These are phyloP conservation scores for Globisporangium canariense DNA, from an alignment of 352 stramenopile genomes.

Conservation along the genomic window DNA sequence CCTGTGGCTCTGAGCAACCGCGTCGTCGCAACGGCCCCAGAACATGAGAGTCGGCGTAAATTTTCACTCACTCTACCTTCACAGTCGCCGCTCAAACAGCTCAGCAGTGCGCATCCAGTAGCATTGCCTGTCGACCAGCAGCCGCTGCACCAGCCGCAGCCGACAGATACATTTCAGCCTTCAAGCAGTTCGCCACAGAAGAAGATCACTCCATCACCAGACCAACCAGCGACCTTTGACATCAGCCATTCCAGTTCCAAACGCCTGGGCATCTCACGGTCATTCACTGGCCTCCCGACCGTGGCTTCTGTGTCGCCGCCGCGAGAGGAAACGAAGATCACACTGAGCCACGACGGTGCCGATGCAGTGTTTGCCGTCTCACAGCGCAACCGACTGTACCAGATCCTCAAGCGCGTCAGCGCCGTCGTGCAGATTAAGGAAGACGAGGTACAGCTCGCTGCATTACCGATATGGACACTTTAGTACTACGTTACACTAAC, in stretches of 20 bases:
- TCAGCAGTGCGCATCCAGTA: not conserved
- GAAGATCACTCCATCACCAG: not conserved
- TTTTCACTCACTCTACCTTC: slow-evolving; percentile 12
- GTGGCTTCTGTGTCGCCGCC: slow-evolving; percentile 22
- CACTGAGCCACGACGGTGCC: slow-evolving; percentile 33
- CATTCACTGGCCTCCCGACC: slow-evolving; percentile 3
- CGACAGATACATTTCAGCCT: not conserved
- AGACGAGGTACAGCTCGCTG: slow-evolving; percentile 37
- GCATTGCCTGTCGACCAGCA: not conserved
- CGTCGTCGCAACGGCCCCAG: slow-evolving; percentile 14
- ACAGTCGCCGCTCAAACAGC: not conserved
- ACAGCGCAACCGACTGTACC: slow-evolving; percentile 54
- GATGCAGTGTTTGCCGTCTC: slow-evolving; percentile 41
- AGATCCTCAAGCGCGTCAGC: slow-evolving; percentile 59
- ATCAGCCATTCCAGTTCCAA: slow-evolving; percentile 6
- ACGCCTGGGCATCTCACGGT: slow-evolving; percentile 3
- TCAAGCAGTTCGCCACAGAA: not conserved
- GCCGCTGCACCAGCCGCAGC: not conserved
- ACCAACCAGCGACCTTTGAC: not conserved
- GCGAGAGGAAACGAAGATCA: slow-evolving; percentile 54
- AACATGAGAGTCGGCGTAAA: slow-evolving; percentile 8
- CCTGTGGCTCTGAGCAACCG: not conserved
- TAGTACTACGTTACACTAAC: not conserved
- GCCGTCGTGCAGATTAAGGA: slow-evolving; percentile 42
- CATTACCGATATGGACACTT: too few relatives aligned